A percentile compares a stretch with the other conserved stretches of the same genome.
Evolutionary conservation across 352 stramenopile genomes (phyloP).

Genomic region (Halophytophthora polymorphica): DNA sequence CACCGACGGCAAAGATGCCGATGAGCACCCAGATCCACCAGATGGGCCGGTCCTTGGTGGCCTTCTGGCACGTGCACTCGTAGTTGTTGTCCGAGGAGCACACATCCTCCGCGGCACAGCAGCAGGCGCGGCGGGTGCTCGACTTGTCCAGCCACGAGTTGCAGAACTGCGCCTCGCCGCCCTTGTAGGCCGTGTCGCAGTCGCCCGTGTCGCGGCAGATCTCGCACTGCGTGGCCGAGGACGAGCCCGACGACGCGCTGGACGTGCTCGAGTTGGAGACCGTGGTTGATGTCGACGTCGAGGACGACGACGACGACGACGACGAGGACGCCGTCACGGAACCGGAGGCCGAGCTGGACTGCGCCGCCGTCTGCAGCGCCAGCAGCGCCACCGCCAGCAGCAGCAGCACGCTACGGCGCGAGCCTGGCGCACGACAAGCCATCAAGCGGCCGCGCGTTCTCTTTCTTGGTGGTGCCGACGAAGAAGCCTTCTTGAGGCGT

Average conservation of each 20-base stretch:
- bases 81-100: slow-evolving; percentile 40
- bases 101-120: slow-evolving; percentile 37
- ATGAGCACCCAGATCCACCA: slow-evolving; percentile 33
- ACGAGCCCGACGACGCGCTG: slow-evolving; percentile 11
- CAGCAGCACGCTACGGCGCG: neutral
- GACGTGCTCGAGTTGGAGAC: slow-evolving; percentile 20
- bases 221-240: slow-evolving; percentile 32
- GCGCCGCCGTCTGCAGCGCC: too few species aligned
- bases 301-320: slow-evolving; percentile 8
- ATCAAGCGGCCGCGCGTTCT: too few species aligned
- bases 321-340: slow-evolving; percentile 6
- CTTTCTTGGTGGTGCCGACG: too few species aligned
- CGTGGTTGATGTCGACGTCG: slow-evolving; percentile 12
- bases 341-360: too few species aligned
- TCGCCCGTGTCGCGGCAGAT: slow-evolving; percentile 46
- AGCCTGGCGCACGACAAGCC: too few species aligned
- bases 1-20: slow-evolving; percentile 26
- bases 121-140: slow-evolving; percentile 44
- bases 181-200: slow-evolving; percentile 52
- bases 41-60: slow-evolving; percentile 11
- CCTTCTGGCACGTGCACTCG: slow-evolving; percentile 41
- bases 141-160: slow-evolving; percentile 42
- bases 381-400: slow-evolving; percentile 1
- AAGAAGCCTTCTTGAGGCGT: too few species aligned
- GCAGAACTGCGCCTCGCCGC: slow-evolving; percentile 42